Evolutionary conservation across 495 filamentous ascomycete species (phyloP).

Genomic region (Tuber borchii): DNA sequence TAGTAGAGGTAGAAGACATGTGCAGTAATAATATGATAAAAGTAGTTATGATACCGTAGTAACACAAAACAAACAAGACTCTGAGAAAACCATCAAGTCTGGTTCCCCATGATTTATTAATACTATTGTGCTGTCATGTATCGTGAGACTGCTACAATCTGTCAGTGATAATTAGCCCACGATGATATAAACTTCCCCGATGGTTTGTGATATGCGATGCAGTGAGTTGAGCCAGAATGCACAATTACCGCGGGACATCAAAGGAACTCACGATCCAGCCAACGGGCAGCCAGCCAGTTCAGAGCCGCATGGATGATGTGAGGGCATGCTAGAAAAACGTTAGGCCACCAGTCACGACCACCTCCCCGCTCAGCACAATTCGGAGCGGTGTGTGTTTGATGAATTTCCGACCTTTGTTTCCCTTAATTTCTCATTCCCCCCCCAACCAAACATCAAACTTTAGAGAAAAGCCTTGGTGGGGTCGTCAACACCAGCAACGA

Average conservation of each 20-base stretch:
- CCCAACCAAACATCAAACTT: conserved; percentile 6
- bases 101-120: not conserved
- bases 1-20: no score
- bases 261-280: not conserved
- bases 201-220: not conserved
- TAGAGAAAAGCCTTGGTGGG: conserved; percentile 13
- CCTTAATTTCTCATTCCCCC: not conserved
- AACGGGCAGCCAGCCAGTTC: not conserved
- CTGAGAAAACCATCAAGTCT: not conserved
- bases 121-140: not conserved
- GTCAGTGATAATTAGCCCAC: not conserved
- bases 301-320: not conserved
- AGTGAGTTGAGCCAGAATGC: not conserved
- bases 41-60: not conserved
- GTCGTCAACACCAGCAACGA: conserved; percentile 1
- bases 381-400: not conserved
- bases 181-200: not conserved
- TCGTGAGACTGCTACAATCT: not conserved
- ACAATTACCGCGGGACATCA: not conserved
- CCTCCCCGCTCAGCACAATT: not conserved
- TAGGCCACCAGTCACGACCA: not conserved
- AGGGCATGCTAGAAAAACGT: not conserved
- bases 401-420: not conserved
- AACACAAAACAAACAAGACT: not conserved
- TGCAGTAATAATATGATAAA: no score